These are phyloP conservation scores for Strobilomyces confusus DNA, from an alignment of 768 basidiomycete genomes.

Conservation along the genomic window DNA sequence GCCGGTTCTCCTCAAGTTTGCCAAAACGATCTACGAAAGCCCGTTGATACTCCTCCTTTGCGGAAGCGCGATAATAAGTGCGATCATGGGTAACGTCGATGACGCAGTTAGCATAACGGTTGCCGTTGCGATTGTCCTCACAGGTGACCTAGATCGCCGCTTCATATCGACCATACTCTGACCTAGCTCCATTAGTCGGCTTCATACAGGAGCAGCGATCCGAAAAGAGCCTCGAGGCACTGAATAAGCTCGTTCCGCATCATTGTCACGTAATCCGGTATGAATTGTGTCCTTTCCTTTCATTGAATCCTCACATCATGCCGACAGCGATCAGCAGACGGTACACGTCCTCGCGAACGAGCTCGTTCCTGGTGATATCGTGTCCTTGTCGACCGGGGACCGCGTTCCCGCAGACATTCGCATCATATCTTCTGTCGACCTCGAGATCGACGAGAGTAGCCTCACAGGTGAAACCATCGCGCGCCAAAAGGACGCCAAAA, in stretches of 20 bases:
- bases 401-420: constrained; percentile 93
- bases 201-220: constrained; percentile 95
- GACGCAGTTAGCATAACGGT: constrained; percentile 92
- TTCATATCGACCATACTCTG: neutral
- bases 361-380: constrained; percentile 92
- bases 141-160: constrained; percentile 51
- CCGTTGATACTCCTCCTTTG: constrained; percentile 88
- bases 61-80: constrained; percentile 85
- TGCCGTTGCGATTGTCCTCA: constrained; percentile 89
- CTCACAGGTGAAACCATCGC: constrained; percentile 90
- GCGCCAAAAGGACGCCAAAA: constrained; percentile 59
- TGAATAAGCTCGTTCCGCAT: constrained; percentile 96
- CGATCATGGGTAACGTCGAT: constrained; percentile 91
- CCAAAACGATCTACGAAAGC: constrained; percentile 93
- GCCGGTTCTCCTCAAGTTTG: constrained; percentile 80
- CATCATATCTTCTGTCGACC: constrained; percentile 71
- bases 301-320: neutral
- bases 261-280: constrained; percentile 86
- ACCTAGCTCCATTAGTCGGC: constrained; percentile 51
- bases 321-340: constrained; percentile 45
- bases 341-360: constrained; percentile 90
- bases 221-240: constrained; percentile 88
- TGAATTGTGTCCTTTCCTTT: constrained; percentile 1
- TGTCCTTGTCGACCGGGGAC: constrained; percentile 87
- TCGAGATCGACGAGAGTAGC: constrained; percentile 95